Conservation (phyloP, 2,329 filamentous ascomycete species). For the Calonectria fujianensis region DNA sequence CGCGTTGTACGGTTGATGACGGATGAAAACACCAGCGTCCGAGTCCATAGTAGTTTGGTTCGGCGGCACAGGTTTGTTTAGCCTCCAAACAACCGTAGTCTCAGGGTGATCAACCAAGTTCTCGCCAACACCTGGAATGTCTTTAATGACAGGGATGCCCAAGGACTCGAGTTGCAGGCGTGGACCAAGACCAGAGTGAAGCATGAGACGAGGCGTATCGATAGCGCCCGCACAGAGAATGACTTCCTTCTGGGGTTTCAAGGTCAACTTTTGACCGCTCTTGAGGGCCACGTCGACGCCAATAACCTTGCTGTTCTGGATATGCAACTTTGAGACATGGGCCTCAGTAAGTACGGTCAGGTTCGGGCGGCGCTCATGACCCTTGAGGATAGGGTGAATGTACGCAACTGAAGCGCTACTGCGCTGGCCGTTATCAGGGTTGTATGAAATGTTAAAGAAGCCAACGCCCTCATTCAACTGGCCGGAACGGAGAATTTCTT, state of each 20-base stretch:
- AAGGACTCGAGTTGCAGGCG: neutral
- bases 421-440: neutral
- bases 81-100: neutral
- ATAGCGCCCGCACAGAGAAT: neutral
- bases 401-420: neutral
- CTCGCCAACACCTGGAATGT: conserved; percentile 5
- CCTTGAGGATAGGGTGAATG: neutral
- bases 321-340: neutral
- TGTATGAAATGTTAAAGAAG: conserved; percentile 4
- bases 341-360: neutral
- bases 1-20: neutral
- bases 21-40: neutral
- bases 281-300: neutral
- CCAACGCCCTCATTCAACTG: neutral
- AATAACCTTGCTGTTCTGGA: neutral
- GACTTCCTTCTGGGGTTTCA: neutral
- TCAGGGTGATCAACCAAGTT: neutral
- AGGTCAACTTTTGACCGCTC: neutral
- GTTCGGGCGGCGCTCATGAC: neutral
- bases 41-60: conserved; percentile 4
- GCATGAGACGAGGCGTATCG: neutral
- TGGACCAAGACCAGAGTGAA: neutral
- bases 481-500: neutral
- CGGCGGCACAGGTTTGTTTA: neutral
- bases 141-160: neutral